Percentiles rank a stretch among this genome's conserved stretches.
These are phyloP conservation scores for Linnemannia hyalina DNA, from an alignment of 192 early-diverging fungal genomes.

Conservation along the genomic window DNA sequence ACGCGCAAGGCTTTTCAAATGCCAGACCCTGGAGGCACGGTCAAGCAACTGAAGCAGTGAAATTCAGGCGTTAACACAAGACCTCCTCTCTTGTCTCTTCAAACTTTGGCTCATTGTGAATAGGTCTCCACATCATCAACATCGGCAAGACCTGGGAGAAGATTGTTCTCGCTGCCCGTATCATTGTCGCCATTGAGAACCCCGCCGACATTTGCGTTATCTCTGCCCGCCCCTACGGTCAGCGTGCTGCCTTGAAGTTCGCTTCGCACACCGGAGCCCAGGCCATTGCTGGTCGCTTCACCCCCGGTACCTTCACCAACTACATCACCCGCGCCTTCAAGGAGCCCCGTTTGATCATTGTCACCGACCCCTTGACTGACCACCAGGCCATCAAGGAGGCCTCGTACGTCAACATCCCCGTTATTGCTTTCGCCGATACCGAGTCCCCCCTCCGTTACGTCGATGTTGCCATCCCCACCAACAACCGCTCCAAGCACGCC, in stretches of 20 bases:
- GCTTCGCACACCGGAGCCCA: slow-evolving; percentile 98
- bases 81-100: background rate
- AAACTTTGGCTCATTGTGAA: background rate
- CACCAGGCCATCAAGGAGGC: slow-evolving; percentile 99
- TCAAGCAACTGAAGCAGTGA: background rate
- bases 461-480: slow-evolving; percentile 99
- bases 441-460: slow-evolving; percentile 95
- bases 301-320: slow-evolving; percentile 99
- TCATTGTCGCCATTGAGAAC: slow-evolving; percentile 99
- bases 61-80: background rate
- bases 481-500: slow-evolving; percentile 99
- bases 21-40: background rate
- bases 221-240: slow-evolving; percentile 96
- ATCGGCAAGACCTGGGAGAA: slow-evolving; percentile 99
- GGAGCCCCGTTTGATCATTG: slow-evolving; percentile 98
- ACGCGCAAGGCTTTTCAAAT: background rate
- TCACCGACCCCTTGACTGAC: slow-evolving; percentile 98
- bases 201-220: slow-evolving; percentile 98
- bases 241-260: slow-evolving; percentile 99
- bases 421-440: slow-evolving; percentile 98
- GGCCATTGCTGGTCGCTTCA: slow-evolving; percentile 99
- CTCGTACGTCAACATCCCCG: slow-evolving; percentile 99
- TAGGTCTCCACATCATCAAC: slow-evolving; percentile 98
- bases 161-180: slow-evolving; percentile 97
- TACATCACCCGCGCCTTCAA: slow-evolving; percentile 99